Base-by-base conservation (phyloP, 331 rosid species). In the Quercus phellos region DNA sequence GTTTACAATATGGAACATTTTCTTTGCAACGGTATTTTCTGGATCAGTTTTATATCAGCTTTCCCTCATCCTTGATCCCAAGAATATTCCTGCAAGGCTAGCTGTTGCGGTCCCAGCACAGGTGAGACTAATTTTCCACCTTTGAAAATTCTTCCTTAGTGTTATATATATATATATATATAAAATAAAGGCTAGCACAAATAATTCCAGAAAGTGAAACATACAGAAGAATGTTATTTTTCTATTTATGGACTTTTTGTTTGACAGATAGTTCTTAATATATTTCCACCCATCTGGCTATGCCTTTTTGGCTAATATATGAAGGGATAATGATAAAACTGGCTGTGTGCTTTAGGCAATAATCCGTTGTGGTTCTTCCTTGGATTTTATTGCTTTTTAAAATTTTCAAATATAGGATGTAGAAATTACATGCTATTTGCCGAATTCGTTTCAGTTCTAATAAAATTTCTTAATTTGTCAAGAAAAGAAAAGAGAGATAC, bases 1-100 rank as follows among this genome's bases (percentile, higher is more conserved):
- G 97, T 93, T 93, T 91, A 91, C 98, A 24, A 70, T 95, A 77
- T 93, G 99, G 99, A 95, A 95, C 76, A 85, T 89, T 9, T 93
- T 95, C 81, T 90, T 95, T 59, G 99, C 97, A 19, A 86, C 99
- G 63, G 86, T 91, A 70, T 91, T 95, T 86, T 95, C 98, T 29
- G 99, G 99, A 55, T 86, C 99, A 54, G 80, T 66, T 81, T 59
- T 95, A 30, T 77, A 78, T 80, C 85, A 85, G 88, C 18, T 89
- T 77, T 80, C 89, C 24, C 18, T 84, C 74, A 5, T 91, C 79
- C 92, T 95, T 73, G 93, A 93, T 59, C 97, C 92, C 70, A 88
- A 81, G 84, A 58, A 74, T 85, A 88, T 95, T 84, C 96, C 98
- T 83, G 50, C 68, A 68, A 95, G 70, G 82, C 85, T 95, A 77